Evolutionary conservation across 2,329 filamentous ascomycete species (phyloP).

Genomic region (Alternaria triticina): DNA sequence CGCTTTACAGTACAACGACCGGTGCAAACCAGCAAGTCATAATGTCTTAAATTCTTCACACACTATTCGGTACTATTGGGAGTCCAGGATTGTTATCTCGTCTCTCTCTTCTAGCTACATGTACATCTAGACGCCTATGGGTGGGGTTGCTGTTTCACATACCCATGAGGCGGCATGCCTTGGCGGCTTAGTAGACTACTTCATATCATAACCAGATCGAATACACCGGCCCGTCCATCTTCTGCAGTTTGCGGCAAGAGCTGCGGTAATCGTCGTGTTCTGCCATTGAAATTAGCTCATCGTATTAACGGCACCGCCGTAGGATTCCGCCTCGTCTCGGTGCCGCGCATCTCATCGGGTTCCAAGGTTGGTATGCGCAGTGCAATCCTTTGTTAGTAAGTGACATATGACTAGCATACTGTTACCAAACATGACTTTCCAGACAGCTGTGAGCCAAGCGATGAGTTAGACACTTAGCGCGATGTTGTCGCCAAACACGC

Average conservation of each 20-base stretch:
- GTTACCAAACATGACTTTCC: not conserved
- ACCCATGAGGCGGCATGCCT: constrained; percentile 25
- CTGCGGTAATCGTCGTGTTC: not conserved
- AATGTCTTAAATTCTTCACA: constrained; percentile 26
- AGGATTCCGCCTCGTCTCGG: not conserved
- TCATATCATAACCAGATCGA: constrained; percentile 14
- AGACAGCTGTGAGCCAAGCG: not conserved
- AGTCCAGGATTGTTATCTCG: constrained; percentile 10
- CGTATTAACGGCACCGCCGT: not conserved
- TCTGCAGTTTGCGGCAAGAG: not conserved
- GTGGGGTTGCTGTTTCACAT: constrained; percentile 30
- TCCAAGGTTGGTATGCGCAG: not conserved
- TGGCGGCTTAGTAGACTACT: constrained; percentile 40
- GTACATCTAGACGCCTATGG: constrained; percentile 21
- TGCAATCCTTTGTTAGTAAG: not conserved
- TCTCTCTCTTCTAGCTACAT: constrained; percentile 18
- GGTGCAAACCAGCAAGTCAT: constrained; percentile 19
- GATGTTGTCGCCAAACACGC: not conserved
- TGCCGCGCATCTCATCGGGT: not conserved
- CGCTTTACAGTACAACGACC: constrained; percentile 22
- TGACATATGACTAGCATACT: not conserved
- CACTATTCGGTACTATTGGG: constrained; percentile 29
- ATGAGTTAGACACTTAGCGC: not conserved
- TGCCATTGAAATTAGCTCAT: not conserved
- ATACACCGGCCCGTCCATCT: not conserved